These are phyloP conservation scores for Dothistroma septosporum DNA, from an alignment of 2,329 filamentous ascomycete genomes.

Conservation along the genomic window DNA sequence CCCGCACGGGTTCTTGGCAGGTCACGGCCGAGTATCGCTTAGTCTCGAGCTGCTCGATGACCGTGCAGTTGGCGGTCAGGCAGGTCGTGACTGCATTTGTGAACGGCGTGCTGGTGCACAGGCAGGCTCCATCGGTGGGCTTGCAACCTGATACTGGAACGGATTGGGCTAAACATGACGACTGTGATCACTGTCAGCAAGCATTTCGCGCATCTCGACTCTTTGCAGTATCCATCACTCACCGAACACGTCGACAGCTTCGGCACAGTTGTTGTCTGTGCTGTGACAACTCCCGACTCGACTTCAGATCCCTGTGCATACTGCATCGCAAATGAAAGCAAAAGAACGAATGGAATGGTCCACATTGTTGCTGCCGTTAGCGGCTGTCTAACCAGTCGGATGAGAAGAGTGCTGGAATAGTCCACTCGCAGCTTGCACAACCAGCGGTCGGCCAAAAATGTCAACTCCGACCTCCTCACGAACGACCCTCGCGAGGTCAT, in stretches of 20 bases:
- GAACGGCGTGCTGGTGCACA: conserved; percentile 11
- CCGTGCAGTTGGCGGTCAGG: conserved; percentile 16
- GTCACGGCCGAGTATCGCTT: conserved; percentile 14
- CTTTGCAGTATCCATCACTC: background rate
- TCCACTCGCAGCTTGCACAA: background rate
- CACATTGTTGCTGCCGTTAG: background rate
- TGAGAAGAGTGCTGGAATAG: background rate
- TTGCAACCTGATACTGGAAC: conserved; percentile 12
- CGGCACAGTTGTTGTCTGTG: conserved; percentile 4
- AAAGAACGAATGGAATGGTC: background rate
- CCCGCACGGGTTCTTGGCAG: conserved; percentile 15
- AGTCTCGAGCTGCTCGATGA: conserved; percentile 11
- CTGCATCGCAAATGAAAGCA: background rate
- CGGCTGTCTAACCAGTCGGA: background rate
- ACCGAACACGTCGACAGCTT: conserved; percentile 17
- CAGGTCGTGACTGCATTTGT: conserved; percentile 6
- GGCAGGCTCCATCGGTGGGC: conserved; percentile 11
- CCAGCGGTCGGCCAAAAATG: background rate
- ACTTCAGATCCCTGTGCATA: background rate
- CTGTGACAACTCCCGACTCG: background rate
- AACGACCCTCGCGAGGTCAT: background rate
- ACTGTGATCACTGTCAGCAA: background rate
- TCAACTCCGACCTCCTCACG: background rate
- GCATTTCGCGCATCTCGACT: background rate
- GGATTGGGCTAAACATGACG: conserved; percentile 9